Percentiles rank a stretch among this genome's conserved stretches.
Evolutionary conservation across 495 filamentous ascomycete species (phyloP).

Genomic region (Clohesyomyces aquaticus): DNA sequence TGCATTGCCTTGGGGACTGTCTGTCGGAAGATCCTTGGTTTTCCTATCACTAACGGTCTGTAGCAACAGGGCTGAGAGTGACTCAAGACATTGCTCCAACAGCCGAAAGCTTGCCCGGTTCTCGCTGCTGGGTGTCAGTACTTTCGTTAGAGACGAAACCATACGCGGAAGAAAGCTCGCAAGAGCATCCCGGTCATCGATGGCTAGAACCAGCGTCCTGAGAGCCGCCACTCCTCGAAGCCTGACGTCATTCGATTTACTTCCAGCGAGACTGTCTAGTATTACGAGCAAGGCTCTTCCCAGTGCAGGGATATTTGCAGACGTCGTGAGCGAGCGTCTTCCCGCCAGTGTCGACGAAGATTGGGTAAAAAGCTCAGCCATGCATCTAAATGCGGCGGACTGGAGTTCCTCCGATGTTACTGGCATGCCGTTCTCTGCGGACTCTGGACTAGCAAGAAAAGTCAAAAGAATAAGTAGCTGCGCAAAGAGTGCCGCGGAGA

Average conservation of each 20-base stretch:
- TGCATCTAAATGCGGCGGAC: slow-evolving; percentile 57
- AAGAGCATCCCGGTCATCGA: slow-evolving; percentile 71
- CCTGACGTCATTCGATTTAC: slow-evolving; percentile 64
- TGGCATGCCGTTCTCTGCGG: slow-evolving; percentile 38
- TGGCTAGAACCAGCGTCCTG: slow-evolving; percentile 61
- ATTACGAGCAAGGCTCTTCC: slow-evolving; percentile 82
- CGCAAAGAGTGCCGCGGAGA: slow-evolving; percentile 71
- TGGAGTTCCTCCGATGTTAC: slow-evolving; percentile 48
- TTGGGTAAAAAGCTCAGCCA: slow-evolving; percentile 56
- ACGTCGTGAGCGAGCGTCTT: slow-evolving; percentile 53
- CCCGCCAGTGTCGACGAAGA: slow-evolving; percentile 41
- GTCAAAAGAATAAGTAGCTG: slow-evolving; percentile 86
- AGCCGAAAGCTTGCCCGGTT: slow-evolving; percentile 67
- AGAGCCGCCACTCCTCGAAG: slow-evolving; percentile 67
- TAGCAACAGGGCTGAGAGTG: slow-evolving; percentile 63
- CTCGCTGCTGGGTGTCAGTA: slow-evolving; percentile 69
- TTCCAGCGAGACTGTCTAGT: slow-evolving; percentile 68
- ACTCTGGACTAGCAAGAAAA: slow-evolving; percentile 72
- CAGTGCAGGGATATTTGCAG: slow-evolving; percentile 73
- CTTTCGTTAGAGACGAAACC: slow-evolving; percentile 76
- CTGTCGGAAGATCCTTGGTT: slow-evolving; percentile 49
- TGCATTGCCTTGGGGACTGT: slow-evolving; percentile 29
- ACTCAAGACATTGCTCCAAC: slow-evolving; percentile 62
- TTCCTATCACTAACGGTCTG: slow-evolving; percentile 66
- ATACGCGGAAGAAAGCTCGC: slow-evolving; percentile 87